Evolutionary conservation across 1,284 basidiomycete species (phyloP).

Genomic region (Ceratobasidium sp.): DNA sequence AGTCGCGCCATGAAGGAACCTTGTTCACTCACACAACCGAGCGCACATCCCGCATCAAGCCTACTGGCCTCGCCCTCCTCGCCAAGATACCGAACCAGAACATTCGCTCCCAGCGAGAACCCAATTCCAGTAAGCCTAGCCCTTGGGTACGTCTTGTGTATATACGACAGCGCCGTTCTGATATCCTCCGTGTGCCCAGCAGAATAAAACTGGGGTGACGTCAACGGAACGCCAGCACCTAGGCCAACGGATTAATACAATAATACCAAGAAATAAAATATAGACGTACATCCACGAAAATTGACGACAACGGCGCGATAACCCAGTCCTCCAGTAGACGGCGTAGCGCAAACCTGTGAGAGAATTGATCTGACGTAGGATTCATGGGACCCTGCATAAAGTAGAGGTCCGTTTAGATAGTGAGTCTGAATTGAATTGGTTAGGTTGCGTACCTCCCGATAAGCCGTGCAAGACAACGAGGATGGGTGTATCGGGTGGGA

Average conservation of each 20-base stretch:
- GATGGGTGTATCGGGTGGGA: slow-evolving; percentile 76
- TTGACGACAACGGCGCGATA: slow-evolving; percentile 90
- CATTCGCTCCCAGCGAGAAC: slow-evolving; percentile 94
- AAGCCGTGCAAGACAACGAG: slow-evolving; percentile 87
- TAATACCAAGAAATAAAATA: slow-evolving; percentile 47
- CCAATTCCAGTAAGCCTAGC: slow-evolving; percentile 88
- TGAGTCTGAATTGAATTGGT: neutral
- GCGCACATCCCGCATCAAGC: slow-evolving; percentile 77
- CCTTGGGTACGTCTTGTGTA: slow-evolving; percentile 77
- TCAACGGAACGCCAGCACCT: slow-evolving; percentile 58
- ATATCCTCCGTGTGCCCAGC: slow-evolving; percentile 88
- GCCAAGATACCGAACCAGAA: slow-evolving; percentile 91
- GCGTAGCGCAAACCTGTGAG: slow-evolving; percentile 72
- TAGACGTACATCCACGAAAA: slow-evolving; percentile 84
- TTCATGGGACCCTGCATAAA: slow-evolving; percentile 78
- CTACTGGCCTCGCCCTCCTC: slow-evolving; percentile 84
- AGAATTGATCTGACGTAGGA: slow-evolving; percentile 86
- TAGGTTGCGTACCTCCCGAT: slow-evolving; percentile 72
- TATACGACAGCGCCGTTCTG: slow-evolving; percentile 80
- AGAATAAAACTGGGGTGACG: slow-evolving; percentile 80
- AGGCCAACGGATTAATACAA: slow-evolving; percentile 64
- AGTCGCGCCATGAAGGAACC: slow-evolving; percentile 40
- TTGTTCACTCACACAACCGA: slow-evolving; percentile 75
- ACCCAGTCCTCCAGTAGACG: slow-evolving; percentile 80
- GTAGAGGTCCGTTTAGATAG: slow-evolving; percentile 6